Conservation (phyloP, 257 asterid genomes). For the Solanum rostratum region DNA sequence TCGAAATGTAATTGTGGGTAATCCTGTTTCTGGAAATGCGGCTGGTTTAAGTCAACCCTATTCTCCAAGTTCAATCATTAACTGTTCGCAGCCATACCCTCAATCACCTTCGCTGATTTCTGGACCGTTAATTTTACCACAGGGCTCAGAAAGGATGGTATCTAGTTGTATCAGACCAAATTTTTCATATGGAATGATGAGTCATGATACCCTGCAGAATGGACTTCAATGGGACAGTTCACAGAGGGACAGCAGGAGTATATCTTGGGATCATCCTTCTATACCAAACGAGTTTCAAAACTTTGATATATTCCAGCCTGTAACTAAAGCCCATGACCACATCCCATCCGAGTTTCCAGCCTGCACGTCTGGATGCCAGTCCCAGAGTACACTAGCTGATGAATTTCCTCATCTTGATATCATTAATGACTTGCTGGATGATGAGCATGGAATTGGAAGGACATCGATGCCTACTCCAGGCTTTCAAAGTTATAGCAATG, state of each 20-base stretch:
- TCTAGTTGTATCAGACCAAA: conserved; percentile 20
- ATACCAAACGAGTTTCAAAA: conserved; percentile 27
- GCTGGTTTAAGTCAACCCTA: conserved; percentile 39
- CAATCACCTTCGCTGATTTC: conserved; percentile 35
- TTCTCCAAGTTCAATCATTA: conserved; percentile 32
- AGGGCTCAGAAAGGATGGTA: conserved; percentile 40
- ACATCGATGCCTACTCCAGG: conserved; percentile 13
- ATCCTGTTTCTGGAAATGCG: conserved; percentile 27
- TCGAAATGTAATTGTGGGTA: conserved; percentile 71
- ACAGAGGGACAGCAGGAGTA: conserved; percentile 36
- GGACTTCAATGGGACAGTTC: conserved; percentile 46
- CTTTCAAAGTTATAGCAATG: conserved; percentile 36
- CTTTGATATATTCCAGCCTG: conserved; percentile 27
- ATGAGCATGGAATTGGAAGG: conserved; percentile 50
- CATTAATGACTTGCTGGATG: conserved; percentile 79
- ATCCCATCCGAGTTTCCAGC: conserved; percentile 40
- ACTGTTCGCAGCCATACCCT: conserved; percentile 30
- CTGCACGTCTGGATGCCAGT: conserved; percentile 52
- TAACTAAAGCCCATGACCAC: conserved; percentile 41
- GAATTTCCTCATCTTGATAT: conserved; percentile 59
- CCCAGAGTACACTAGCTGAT: conserved; percentile 22
- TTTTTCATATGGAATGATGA: conserved; percentile 52
- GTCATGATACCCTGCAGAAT: conserved; percentile 29
- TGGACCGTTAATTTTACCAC: conserved; percentile 33
- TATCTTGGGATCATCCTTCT: conserved; percentile 20